Base-by-base conservation (phyloP, 768 basidiomycete genomes). In the Strobilomyces dryophilus region DNA sequence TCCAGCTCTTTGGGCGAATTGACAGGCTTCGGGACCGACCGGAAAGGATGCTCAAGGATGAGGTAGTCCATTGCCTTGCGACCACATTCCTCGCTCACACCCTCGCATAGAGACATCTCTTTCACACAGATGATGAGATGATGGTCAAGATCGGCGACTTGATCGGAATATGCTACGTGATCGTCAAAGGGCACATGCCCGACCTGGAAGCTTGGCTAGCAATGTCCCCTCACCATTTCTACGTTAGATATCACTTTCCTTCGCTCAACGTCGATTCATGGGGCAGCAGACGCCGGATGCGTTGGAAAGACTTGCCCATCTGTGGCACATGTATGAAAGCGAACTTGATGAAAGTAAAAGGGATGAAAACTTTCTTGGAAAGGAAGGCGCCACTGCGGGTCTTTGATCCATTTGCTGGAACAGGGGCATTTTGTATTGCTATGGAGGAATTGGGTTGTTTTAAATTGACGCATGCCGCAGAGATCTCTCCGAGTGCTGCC, bases 401-500 rank as follows among this genome's bases (percentile, higher is more conserved):
- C 9, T 67, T 78, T 11, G 75, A 76, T 60, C 72, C 75, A 1
- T 79, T 79, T 47, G 71, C 64, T 4, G 79, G 79, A 3, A 63
- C 65, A 0, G 87, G 87, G 6, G 82, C 85, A 4, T 86, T 91
- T 61, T 79, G 79, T 47, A 65, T 77, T 18, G 86, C 79, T 0
- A 67, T 89, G 68, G 76, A 77, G 15, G 71, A 79, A 36, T 73
- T 76, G 2, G 82, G 78, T 49, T 81, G 79, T 47, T 57, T 87
- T 46, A 75, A 79, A 54, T 61, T 87, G 5, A 83, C 81, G 0
- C 81, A 87, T 70, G 79, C 83, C 0, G 68, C 90, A 41, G 90
- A 92, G 58, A 83, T 89, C 20, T 74, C 80, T n/a, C 87, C 89
- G 0, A 87, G 85, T 63, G 87, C 91, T 8, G 84, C 85, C 0